Conservation (phyloP, 2,329 filamentous ascomycete species). For the Penicillium nordicum region DNA sequence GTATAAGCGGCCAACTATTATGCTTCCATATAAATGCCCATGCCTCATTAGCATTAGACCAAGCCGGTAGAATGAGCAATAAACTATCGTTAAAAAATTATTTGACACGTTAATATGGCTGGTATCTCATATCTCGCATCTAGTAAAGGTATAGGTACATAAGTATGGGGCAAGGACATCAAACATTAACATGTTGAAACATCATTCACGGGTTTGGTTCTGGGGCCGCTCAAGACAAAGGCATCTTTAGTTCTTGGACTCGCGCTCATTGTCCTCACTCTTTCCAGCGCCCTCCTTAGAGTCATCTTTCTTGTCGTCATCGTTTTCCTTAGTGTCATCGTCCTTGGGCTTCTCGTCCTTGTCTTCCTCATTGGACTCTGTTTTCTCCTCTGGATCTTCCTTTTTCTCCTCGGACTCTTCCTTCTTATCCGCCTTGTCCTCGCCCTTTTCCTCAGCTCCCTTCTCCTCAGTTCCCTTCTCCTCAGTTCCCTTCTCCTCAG, state of each 20-base stretch:
- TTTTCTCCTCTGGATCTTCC: conserved; percentile 20
- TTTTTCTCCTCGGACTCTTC: conserved; percentile 18
- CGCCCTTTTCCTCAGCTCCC: conserved; percentile 11
- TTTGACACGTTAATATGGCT: background rate
- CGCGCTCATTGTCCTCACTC: background rate
- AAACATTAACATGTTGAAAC: background rate
- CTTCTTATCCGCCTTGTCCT: conserved; percentile 24
- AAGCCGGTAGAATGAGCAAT: background rate
- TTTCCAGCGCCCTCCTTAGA: conserved; percentile 20
- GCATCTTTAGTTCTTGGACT: background rate
- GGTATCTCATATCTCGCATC: background rate
- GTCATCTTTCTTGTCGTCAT: conserved; percentile 15
- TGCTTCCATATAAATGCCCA: too few species aligned
- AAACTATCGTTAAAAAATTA: background rate
- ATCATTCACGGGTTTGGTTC: background rate
- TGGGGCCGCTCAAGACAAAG: background rate
- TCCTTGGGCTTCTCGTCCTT: conserved; percentile 1
- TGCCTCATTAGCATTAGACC: too few species aligned
- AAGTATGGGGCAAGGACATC: background rate
- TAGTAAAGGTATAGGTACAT: background rate
- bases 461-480: background rate
- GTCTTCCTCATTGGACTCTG: background rate
- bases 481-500: too few species aligned
- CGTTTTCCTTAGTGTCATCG: conserved; percentile 23
- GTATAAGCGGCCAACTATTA: too few species aligned